phyloP scores from a whole-genome alignment of 1,139 yeast species.

The Kodamaea alishanica region DNA sequence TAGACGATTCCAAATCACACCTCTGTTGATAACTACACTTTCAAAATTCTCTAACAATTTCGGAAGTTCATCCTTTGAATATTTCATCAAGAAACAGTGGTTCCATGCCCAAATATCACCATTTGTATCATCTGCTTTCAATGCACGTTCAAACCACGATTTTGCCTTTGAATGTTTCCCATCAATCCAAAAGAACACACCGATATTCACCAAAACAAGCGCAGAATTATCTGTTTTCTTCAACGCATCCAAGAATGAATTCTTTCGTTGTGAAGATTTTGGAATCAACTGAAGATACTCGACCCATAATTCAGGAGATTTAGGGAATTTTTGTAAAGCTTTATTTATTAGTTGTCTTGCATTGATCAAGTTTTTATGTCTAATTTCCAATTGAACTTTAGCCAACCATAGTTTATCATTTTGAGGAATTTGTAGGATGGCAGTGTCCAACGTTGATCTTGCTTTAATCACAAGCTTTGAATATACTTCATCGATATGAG shows the following conservation, averaged over 20 bases:
- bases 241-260: conserved; percentile 69
- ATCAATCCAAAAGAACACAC: conserved; percentile 64
- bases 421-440: conserved; percentile 45
- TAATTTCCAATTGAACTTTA: conserved; percentile 55
- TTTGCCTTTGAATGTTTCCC: conserved; percentile 63
- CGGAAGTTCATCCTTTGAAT: conserved; percentile 18
- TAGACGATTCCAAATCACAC: conserved; percentile 52
- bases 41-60: conserved; percentile 30
- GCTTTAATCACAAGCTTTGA: conserved; percentile 52
- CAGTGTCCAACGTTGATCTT: conserved; percentile 70
- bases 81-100: conserved; percentile 34
- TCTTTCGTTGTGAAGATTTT: conserved; percentile 56
- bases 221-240: conserved; percentile 61
- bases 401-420: conserved; percentile 55
- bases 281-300: conserved; percentile 51
- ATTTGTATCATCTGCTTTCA: conserved; percentile 43
- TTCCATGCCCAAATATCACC: conserved; percentile 85
- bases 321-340: conserved; percentile 60
- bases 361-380: conserved; percentile 46
- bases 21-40: conserved; percentile 48
- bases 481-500: conserved; percentile 44
- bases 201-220: conserved; percentile 59
- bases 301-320: conserved; percentile 60
- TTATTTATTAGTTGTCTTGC: conserved; percentile 55
- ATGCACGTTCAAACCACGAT: conserved; percentile 74